Evolutionary conservation across 495 filamentous ascomycete species (phyloP).

Genomic region (Oidiodendron maius): DNA sequence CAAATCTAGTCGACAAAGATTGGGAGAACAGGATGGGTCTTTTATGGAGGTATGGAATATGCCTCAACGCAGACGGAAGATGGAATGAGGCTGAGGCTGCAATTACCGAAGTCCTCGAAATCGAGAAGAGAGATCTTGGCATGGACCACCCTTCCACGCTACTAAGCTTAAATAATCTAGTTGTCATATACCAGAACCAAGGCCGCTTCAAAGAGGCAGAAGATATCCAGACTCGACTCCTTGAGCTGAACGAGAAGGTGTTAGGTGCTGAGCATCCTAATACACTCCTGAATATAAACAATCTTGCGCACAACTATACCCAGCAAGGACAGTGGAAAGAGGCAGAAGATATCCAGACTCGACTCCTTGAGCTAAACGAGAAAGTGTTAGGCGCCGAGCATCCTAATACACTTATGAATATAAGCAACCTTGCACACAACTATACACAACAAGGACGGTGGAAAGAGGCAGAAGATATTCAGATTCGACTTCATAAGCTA

Average conservation of each 20-base stretch:
- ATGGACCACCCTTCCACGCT: constrained; percentile 13
- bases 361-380: not conserved
- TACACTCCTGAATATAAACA: not conserved
- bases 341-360: constrained; percentile 23
- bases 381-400: constrained; percentile 27
- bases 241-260: not conserved
- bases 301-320: too few species aligned
- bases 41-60: constrained; percentile 6
- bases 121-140: constrained; percentile 18
- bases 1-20: constrained; percentile 7
- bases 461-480: constrained; percentile 26
- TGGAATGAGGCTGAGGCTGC: constrained; percentile 6
- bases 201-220: not conserved
- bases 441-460: constrained; percentile 25
- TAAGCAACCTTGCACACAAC: constrained; percentile 25
- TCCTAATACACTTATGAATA: constrained; percentile 18
- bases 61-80: constrained; percentile 1
- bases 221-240: not conserved
- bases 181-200: not conserved
- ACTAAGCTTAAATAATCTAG: constrained; percentile 6
- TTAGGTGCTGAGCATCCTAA: not conserved
- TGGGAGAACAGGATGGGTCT: constrained; percentile 3
- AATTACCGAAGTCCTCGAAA: constrained; percentile 14
- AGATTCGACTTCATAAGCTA: constrained; percentile 1
- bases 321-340: constrained; percentile 24